These are phyloP conservation scores for Penicillium taxi DNA, from an alignment of 495 filamentous ascomycete genomes.

Conservation along the genomic window DNA sequence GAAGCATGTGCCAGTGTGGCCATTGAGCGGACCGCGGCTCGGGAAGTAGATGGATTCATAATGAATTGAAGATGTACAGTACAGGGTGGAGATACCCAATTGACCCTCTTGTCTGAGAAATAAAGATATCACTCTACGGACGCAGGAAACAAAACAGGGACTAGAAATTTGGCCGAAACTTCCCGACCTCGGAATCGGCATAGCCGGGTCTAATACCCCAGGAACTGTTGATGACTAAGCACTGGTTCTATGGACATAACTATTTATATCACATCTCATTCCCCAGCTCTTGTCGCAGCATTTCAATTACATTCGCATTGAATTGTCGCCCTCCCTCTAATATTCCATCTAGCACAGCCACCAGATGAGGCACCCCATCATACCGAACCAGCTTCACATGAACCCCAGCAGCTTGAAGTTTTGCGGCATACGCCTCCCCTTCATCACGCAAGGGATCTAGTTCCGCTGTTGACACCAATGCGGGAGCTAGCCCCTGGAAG, in stretches of 20 bases:
- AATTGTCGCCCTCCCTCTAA: conserved; percentile 22
- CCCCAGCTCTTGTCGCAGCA: conserved; percentile 18
- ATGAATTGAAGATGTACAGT: conserved; percentile 6
- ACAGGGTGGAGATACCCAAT: conserved; percentile 12
- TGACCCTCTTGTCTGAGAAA: conserved; percentile 6
- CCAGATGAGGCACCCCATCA: conserved; percentile 29
- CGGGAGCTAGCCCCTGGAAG: conserved; percentile 34
- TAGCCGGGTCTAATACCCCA: too few relatives aligned
- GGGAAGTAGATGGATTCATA: conserved; percentile 28
- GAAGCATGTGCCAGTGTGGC: conserved; percentile 34
- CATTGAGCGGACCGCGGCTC: conserved; percentile 42
- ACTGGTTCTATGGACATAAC: too few relatives aligned
- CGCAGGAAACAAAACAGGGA: too few relatives aligned
- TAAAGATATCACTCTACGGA: too few relatives aligned
- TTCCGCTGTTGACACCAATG: conserved; percentile 38
- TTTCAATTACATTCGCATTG: conserved; percentile 23
- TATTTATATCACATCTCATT: conserved; percentile 5
- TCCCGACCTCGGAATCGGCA: conserved; percentile 32
- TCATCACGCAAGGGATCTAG: conserved; percentile 42
- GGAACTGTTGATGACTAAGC: too few relatives aligned
- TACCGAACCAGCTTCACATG: conserved; percentile 25
- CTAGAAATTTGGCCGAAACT: too few relatives aligned
- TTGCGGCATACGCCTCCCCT: conserved; percentile 36
- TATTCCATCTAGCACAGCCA: conserved; percentile 27
- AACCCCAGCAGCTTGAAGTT: conserved; percentile 32